Base-by-base conservation (phyloP, 176 grass and related monocot species). In the Thalia dealbata region DNA sequence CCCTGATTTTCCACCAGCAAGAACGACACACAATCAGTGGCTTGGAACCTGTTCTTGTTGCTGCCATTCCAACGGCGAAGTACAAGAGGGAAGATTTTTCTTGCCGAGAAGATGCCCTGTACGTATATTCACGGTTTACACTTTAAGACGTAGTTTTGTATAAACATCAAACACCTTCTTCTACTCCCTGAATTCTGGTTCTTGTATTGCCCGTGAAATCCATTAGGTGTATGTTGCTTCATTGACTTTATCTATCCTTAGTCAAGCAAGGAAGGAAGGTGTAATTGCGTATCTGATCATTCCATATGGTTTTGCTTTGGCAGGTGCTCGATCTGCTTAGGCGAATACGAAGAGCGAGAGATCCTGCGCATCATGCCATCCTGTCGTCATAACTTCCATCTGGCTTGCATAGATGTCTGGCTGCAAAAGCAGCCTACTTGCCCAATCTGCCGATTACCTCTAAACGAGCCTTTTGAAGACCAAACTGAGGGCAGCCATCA, bases 311-410 rank as follows among this genome's bases (percentile, higher is more conserved):
- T 79, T 80, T 81, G 65, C 35, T 69, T 73, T 38, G 23, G 22
- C 73, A 96, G 93, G 82, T 96, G 93, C 71, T 90, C 93, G 30
- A 96, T 96, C 78, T 96, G 93, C 78, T 89, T 96, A 78, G 87
- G 93, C 27, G 93, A 96, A 77, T 96, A 96, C 77, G 75, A 73
- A 68, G 93, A 96, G 67, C 92, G 80, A 84, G 87, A 96, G 67
- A 86, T 88, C 54, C 85, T 96, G 63, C 93, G 93, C 1, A 76
- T 96, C 70, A 90, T 96, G 83, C 93, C 93, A 67, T 75, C 82
- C 50, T 96, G 93, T 16, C 72, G 61, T 56, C 93, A 92, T 73
- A 92, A 73, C 77, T 96, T 96, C 45, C 93, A 96, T 81, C 84
- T 90, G 66, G 79, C 83, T 27, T 96, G 93, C 74, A 92, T 96